Percentiles rank a stretch among this genome's conserved stretches.
Conservation (phyloP, 257 asterid species). For the Solanum pinnatisectum region DNA sequence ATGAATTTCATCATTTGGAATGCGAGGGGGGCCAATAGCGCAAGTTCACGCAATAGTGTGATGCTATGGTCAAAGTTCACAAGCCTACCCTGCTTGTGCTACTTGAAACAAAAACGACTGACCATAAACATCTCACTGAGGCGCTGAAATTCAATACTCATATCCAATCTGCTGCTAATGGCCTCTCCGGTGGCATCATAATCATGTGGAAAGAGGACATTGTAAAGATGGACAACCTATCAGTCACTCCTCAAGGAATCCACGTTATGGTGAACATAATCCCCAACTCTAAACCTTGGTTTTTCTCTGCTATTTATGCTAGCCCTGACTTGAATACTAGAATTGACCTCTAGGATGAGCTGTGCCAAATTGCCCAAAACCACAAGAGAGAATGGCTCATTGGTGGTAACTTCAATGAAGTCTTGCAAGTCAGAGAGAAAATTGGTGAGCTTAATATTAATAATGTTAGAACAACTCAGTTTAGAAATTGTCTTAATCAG, state of each 20-base stretch:
- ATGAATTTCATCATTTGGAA: neutral
- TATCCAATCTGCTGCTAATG: neutral
- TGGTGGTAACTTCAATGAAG: neutral
- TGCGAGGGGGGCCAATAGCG: neutral
- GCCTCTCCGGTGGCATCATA: neutral
- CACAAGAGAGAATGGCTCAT: neutral
- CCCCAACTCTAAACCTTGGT: neutral
- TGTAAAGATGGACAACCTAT: neutral
- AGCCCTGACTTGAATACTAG: neutral
- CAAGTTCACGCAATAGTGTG: neutral
- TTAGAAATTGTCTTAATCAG: neutral
- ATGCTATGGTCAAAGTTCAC: too few species aligned
- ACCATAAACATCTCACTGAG: neutral
- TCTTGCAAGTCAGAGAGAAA: neutral
- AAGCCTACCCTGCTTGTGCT: too few species aligned
- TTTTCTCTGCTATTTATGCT: neutral
- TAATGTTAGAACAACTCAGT: neutral
- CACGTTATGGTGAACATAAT: neutral
- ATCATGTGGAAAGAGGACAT: neutral
- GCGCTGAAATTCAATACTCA: neutral
- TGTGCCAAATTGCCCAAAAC: neutral
- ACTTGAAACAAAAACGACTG: neutral
- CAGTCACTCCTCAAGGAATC: neutral
- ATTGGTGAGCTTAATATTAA: too few species aligned
- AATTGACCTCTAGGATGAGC: neutral